Conservation (phyloP, 805 yeast genomes). For the Komagataella pastoris region DNA sequence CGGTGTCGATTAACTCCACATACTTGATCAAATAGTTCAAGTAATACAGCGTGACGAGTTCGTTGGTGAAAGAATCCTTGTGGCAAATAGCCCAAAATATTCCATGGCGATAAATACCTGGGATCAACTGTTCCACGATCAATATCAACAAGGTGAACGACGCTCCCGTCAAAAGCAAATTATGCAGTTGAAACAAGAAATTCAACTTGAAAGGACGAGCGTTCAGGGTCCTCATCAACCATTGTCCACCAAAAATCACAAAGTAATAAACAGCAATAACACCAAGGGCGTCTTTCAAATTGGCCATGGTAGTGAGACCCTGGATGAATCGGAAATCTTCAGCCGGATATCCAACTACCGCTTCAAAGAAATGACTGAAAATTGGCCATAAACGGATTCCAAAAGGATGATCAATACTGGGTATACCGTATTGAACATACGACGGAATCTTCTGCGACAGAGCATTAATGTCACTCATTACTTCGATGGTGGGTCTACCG, state of each 20-base stretch:
- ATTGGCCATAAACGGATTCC: slow-evolving; percentile 59
- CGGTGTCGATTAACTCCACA: slow-evolving; percentile 81
- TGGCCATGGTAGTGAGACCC: slow-evolving; percentile 55
- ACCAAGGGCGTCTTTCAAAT: slow-evolving; percentile 38
- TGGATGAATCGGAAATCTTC: slow-evolving; percentile 54
- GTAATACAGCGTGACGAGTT: slow-evolving; percentile 75
- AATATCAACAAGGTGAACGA: slow-evolving; percentile 57
- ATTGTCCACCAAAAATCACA: slow-evolving; percentile 79
- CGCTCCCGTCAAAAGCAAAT: slow-evolving; percentile 55
- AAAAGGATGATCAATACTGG: slow-evolving; percentile 29
- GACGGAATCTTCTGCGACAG: slow-evolving; percentile 1
- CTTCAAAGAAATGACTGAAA: slow-evolving; percentile 34
- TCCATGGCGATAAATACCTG: slow-evolving; percentile 65
- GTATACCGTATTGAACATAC: slow-evolving; percentile 1
- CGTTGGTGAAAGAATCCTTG: slow-evolving; percentile 68
- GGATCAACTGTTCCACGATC: slow-evolving; percentile 74
- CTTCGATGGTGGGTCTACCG: not conserved
- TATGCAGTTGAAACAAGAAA: slow-evolving; percentile 73
- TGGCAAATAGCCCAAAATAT: slow-evolving; percentile 75
- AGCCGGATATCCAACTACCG: slow-evolving; percentile 41
- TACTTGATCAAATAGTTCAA: slow-evolving; percentile 85
- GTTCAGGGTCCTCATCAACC: slow-evolving; percentile 33
- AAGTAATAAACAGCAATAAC: slow-evolving; percentile 57
- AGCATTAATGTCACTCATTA: not conserved
- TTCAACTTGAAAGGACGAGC: slow-evolving; percentile 63